Base-by-base conservation (phyloP, 148 eudicot species). In the Selenicereus undatus region DNA sequence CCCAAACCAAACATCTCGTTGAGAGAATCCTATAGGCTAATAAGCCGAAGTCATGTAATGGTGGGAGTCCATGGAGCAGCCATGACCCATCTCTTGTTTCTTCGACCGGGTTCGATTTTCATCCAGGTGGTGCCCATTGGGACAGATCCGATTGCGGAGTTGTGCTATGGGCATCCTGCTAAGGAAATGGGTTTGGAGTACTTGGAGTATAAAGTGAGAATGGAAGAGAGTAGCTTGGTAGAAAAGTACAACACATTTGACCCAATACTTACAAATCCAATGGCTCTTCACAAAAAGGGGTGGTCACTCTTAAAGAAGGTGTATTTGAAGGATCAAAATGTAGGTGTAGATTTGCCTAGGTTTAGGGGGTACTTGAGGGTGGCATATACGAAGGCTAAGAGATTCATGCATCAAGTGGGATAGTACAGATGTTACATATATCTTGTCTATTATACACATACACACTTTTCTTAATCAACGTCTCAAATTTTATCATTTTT, bases 301-400 rank as follows among this genome's bases (percentile, higher is more conserved):
- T 89, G 91, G 93, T 9, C 36, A 6, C 58, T 76, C 20, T 30
- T 85, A 17, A 81, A 84, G 75, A 85, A 82, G 73, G 86, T 84
- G 14, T 91, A 91, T 76, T 75, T 90, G 83, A 90, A 80, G 80
- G 89, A 91, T 39, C 93, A 91, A 85, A 81, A 89, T 80, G 87
- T 91, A 16, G 74, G 42, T 11, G 58, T 91, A 56, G 80, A 91
- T 83, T 64, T 88, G 26, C 36, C 20, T 56, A 90, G 85, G 78
- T 85, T 90, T 80, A 86, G 82, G 26, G 78, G 11, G 24, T 89
- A 81, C 65, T 83, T 91, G 75, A 81, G 84, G 79, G 70, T 29
- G 74, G 93, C 89, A 50, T 87, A 86, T 81, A 43, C 64, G 39
- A 90, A 90, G 75, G 92, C 94, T 27, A 91, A 77, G 76, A 71